Evolutionary conservation across 495 filamentous ascomycete species (phyloP).

Genomic region (Penicillium herquei): DNA sequence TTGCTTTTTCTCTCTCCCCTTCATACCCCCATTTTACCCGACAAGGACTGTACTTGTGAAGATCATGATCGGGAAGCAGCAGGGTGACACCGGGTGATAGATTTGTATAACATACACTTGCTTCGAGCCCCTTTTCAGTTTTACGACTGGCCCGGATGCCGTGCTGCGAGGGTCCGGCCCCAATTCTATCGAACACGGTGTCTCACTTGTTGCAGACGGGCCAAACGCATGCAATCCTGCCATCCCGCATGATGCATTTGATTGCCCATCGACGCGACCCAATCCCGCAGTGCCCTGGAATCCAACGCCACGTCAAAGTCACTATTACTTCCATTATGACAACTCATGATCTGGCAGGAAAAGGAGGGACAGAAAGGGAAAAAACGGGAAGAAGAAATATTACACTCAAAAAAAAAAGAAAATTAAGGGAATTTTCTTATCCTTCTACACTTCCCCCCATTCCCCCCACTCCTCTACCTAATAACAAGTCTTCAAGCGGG

Average conservation of each 20-base stretch:
- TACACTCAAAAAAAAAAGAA: not conserved
- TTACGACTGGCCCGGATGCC: constrained; percentile 20
- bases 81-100: constrained; percentile 28
- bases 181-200: constrained; percentile 24
- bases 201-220: constrained; percentile 25
- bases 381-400: not conserved
- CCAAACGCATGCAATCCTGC: constrained; percentile 35
- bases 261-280: constrained; percentile 22
- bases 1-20: not conserved
- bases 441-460: too few relatives aligned
- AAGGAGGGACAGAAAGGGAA: constrained; percentile 1
- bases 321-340: constrained; percentile 12
- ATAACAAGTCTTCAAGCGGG: constrained; percentile 6
- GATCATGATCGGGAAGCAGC: constrained; percentile 23
- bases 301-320: constrained; percentile 24
- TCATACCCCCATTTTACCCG: not conserved
- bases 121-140: constrained; percentile 22
- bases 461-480: not conserved
- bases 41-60: not conserved
- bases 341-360: constrained; percentile 13
- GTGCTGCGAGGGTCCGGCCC: constrained; percentile 27
- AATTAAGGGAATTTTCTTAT: not conserved
- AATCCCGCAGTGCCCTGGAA: constrained; percentile 20
- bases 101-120: constrained; percentile 19
- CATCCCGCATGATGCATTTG: constrained; percentile 30